A percentile compares a stretch with the other conserved stretches of the same genome.
These are phyloP conservation scores for Apophysomyces elegans DNA, from an alignment of 371 early-diverging fungal species.

Conservation along the genomic window DNA sequence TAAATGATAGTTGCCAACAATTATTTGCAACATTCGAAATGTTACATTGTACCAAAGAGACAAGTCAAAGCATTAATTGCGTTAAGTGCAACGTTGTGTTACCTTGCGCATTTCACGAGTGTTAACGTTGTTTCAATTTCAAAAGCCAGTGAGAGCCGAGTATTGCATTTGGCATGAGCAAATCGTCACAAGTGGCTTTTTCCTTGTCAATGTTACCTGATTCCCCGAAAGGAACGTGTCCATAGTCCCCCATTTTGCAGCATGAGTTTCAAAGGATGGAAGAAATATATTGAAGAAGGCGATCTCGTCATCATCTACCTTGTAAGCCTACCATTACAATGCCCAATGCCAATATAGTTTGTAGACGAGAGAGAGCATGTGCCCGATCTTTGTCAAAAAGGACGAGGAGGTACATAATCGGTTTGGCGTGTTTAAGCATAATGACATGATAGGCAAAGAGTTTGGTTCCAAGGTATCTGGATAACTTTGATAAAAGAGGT, in stretches of 20 bases:
- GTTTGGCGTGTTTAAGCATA: slow-evolving; percentile 78
- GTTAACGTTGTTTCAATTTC: too few relatives aligned
- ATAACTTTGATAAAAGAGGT: background rate
- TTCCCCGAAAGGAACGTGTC: background rate
- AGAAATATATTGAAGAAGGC: slow-evolving; percentile 61
- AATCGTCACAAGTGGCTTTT: slow-evolving; percentile 10
- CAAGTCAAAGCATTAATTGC: too few relatives aligned
- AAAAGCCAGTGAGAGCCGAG: too few relatives aligned
- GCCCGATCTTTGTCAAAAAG: slow-evolving; percentile 56
- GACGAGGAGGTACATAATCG: slow-evolving; percentile 71
- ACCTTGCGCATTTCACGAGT: too few relatives aligned
- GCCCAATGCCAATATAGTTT: background rate
- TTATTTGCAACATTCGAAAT: too few relatives aligned
- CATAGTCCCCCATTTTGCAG: background rate
- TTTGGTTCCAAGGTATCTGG: slow-evolving; percentile 76
- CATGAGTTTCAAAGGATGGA: slow-evolving; percentile 56
- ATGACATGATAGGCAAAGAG: slow-evolving; percentile 83
- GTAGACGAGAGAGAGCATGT: slow-evolving; percentile 72
- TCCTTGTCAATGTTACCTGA: background rate
- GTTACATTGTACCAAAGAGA: too few relatives aligned
- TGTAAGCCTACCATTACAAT: slow-evolving; percentile 37
- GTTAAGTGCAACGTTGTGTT: too few relatives aligned
- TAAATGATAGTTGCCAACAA: too few relatives aligned
- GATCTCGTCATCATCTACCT: slow-evolving; percentile 67
- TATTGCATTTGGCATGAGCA: background rate